Evolutionary conservation across 495 filamentous ascomycete species (phyloP).

Genomic region (Lentithecium fluviatile): DNA sequence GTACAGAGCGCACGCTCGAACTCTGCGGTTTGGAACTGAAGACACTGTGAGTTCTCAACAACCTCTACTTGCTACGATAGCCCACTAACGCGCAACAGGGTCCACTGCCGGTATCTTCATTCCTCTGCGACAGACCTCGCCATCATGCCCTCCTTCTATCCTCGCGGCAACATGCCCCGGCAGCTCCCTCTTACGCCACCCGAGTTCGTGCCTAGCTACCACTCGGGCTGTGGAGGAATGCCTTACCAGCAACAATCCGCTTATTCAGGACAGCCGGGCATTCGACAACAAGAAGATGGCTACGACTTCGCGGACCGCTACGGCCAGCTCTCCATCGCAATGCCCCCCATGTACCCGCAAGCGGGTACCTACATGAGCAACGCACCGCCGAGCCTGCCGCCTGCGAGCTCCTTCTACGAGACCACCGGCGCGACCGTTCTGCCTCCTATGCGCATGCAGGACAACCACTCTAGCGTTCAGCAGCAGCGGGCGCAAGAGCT

Average conservation of each 20-base stretch:
- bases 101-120: slow-evolving; percentile 33
- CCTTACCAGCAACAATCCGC: slow-evolving; percentile 39
- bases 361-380: slow-evolving; percentile 34
- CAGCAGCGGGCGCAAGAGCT: slow-evolving; percentile 36
- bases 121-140: slow-evolving; percentile 27
- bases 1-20: slow-evolving; percentile 32
- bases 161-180: slow-evolving; percentile 28
- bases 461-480: slow-evolving; percentile 27
- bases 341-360: slow-evolving; percentile 40
- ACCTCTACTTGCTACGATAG: slow-evolving; percentile 3
- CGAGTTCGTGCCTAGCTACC: slow-evolving; percentile 41
- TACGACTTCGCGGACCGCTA: slow-evolving; percentile 42
- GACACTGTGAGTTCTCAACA: slow-evolving; percentile 28
- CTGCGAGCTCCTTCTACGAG: slow-evolving; percentile 39
- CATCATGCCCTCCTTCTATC: slow-evolving; percentile 41
- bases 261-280: slow-evolving; percentile 35
- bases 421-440: slow-evolving; percentile 39
- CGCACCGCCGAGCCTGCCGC: slow-evolving; percentile 30
- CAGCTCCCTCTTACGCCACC: slow-evolving; percentile 43
- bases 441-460: slow-evolving; percentile 41
- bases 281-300: slow-evolving; percentile 38
- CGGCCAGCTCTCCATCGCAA: slow-evolving; percentile 38
- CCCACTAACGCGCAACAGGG: slow-evolving; percentile 7
- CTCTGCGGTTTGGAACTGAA: slow-evolving; percentile 24
- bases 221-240: slow-evolving; percentile 39